These are phyloP conservation scores for Chaetothyriales sp. DNA, from an alignment of 2,329 filamentous ascomycete species.

Conservation along the genomic window DNA sequence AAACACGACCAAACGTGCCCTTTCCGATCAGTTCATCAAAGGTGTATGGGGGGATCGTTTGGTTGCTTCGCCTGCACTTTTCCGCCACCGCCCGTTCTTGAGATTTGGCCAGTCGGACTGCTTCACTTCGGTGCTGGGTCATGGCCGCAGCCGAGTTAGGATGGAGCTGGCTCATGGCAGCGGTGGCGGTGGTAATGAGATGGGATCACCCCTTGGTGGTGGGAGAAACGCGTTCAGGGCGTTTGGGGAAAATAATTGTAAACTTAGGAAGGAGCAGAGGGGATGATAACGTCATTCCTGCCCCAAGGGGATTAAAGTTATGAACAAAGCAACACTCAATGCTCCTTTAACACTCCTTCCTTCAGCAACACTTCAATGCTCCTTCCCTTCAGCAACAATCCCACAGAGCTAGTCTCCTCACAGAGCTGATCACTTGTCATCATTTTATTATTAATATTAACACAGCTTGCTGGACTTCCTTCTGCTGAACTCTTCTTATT, in stretches of 20 bases:
- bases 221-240: too few relatives aligned
- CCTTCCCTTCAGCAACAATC: too few relatives aligned
- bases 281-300: too few relatives aligned
- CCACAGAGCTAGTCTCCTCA: too few relatives aligned
- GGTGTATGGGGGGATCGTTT: conserved; percentile 31
- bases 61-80: conserved; percentile 32
- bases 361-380: too few relatives aligned
- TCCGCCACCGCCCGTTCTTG: conserved; percentile 31
- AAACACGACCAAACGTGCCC: conserved; percentile 36
- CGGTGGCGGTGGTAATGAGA: not conserved
- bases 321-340: too few relatives aligned
- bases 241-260: not conserved
- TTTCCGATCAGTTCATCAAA: conserved; percentile 39
- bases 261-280: not conserved
- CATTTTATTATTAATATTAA: too few relatives aligned
- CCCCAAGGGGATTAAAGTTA: too few relatives aligned
- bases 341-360: too few relatives aligned
- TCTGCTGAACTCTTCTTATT: too few relatives aligned
- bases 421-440: too few relatives aligned
- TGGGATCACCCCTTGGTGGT: not conserved
- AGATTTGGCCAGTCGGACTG: conserved; percentile 31
- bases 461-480: too few relatives aligned
- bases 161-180: conserved; percentile 11
- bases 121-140: conserved; percentile 35
- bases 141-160: conserved; percentile 22